Evolutionary conservation across 108 stramenopile genomes (phyloP).

Genomic region (Cyclostephanos invisitatus): DNA sequence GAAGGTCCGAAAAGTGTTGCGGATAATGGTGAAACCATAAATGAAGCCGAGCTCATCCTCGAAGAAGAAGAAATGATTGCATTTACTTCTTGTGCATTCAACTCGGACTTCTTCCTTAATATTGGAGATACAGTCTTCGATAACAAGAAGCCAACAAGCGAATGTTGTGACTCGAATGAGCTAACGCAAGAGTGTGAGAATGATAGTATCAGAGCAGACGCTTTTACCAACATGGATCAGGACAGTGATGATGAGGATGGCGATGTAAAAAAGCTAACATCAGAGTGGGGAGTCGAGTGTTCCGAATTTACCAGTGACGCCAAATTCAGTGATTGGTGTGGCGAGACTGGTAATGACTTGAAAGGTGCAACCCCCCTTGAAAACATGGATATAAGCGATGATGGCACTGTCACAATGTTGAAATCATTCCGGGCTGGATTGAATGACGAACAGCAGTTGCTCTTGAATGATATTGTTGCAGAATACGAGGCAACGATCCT

Average conservation of each 20-base stretch:
- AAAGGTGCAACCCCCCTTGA: neutral
- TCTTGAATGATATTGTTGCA: neutral
- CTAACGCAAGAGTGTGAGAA: too few species aligned
- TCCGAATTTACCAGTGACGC: neutral
- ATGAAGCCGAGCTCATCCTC: neutral
- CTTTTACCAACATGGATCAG: neutral
- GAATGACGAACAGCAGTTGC: neutral
- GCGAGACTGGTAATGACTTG: neutral
- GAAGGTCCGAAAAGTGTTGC: neutral
- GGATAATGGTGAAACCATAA: neutral
- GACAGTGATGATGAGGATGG: neutral
- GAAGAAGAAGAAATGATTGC: neutral
- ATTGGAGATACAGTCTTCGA: neutral
- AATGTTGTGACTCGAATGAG: neutral
- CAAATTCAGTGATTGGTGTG: neutral
- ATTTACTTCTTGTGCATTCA: neutral
- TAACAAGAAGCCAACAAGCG: neutral
- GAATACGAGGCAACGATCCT: constrained; percentile 4
- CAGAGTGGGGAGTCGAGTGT: neutral
- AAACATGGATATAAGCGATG: neutral
- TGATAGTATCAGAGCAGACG: neutral
- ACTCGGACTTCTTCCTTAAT: neutral
- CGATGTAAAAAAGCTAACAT: neutral
- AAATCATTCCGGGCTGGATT: neutral
- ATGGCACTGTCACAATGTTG: neutral